Percentiles rank a stretch among this genome's conserved stretches.
Evolutionary conservation across 2,329 filamentous ascomycete species (phyloP).

Genomic region (Fusarium odoratissimum): DNA sequence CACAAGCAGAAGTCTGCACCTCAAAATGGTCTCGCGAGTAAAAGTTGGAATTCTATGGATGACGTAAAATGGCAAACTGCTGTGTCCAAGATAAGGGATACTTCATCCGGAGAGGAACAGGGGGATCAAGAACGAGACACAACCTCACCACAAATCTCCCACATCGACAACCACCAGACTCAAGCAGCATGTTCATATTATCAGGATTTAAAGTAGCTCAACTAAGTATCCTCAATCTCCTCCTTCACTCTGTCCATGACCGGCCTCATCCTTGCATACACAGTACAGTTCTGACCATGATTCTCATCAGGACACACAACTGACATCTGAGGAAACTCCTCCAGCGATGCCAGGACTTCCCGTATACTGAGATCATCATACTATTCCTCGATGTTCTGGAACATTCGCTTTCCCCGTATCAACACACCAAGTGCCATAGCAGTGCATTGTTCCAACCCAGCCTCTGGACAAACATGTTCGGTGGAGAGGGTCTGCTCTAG

Average conservation of each 20-base stretch:
- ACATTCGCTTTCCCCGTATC: neutral
- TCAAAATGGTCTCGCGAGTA: neutral
- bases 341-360: neutral
- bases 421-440: neutral
- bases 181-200: rapidly evolving
- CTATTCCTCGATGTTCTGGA: too few relatives aligned
- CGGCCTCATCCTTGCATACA: neutral
- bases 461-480: neutral
- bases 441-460: neutral
- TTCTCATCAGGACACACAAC: neutral
- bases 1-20: neutral
- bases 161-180: too few relatives aligned
- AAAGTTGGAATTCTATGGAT: too few relatives aligned
- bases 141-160: rapidly evolving
- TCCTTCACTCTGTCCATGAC: neutral
- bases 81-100: too few relatives aligned
- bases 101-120: neutral
- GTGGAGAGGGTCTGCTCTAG: neutral
- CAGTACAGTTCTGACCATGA: neutral
- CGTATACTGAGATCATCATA: neutral
- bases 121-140: neutral
- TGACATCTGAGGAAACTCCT: neutral
- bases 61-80: neutral
- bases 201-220: neutral
- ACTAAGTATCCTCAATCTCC: neutral